Conservation (phyloP, 2,329 filamentous ascomycete genomes). For the Fusarium robinianum region DNA sequence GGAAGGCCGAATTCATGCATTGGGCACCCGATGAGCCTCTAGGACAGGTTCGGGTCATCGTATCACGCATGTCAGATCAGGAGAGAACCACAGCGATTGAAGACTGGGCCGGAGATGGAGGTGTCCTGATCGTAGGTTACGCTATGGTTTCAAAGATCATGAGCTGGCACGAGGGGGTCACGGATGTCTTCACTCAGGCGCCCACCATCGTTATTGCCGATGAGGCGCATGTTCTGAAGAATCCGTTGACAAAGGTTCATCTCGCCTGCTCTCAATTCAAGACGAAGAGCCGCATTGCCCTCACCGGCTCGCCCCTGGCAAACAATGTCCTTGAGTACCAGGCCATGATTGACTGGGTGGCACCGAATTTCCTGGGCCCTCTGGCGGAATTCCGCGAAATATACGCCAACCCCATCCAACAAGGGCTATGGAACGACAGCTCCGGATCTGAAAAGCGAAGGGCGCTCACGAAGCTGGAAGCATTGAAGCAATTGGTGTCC, state of each 20-base stretch:
- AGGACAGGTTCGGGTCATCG: conserved; percentile 61
- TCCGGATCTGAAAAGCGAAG: conserved; percentile 55
- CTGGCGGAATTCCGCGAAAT: conserved; percentile 67
- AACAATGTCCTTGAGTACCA: conserved; percentile 87
- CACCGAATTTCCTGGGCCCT: conserved; percentile 75
- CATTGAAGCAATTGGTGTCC: conserved; percentile 71
- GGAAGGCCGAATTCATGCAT: conserved; percentile 73
- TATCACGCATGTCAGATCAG: conserved; percentile 41
- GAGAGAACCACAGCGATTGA: conserved; percentile 53
- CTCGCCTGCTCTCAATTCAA: conserved; percentile 61
- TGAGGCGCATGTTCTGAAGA: conserved; percentile 83
- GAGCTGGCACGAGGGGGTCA: conserved; percentile 39
- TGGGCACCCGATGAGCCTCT: conserved; percentile 67
- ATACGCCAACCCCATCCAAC: conserved; percentile 74
- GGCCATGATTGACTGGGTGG: conserved; percentile 86
- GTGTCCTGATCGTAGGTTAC: conserved; percentile 79
- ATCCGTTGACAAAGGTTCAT: conserved; percentile 57
- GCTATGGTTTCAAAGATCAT: conserved; percentile 60
- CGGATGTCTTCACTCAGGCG: conserved; percentile 57
- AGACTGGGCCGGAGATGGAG: conserved; percentile 67
- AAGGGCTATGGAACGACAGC: conserved; percentile 72
- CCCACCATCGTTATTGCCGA: conserved; percentile 81
- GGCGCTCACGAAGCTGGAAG: conserved; percentile 68
- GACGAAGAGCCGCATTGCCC: conserved; percentile 74
- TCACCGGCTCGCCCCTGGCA: conserved; percentile 84